Evolutionary conservation across 2,329 filamentous ascomycete species (phyloP), one percentile per base, ranked within the genome.

Genomic region (Botrytis squamosa): DNA sequence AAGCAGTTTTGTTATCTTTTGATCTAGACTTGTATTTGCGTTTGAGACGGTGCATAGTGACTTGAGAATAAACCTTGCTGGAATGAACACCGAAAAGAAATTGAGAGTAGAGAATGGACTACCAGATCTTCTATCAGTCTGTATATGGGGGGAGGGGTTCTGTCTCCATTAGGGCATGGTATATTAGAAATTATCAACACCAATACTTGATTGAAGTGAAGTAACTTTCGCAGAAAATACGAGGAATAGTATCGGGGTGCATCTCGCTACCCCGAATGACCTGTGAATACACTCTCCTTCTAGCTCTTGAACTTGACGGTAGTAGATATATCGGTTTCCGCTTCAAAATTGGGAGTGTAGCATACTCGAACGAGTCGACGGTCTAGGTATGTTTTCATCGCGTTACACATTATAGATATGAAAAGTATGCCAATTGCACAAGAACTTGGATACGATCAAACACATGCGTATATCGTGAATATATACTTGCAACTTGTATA

Each of bases 221-320:
- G 14, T 4, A n/a, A 9, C 4, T 1, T 10, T 16, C 25, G 49
- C 10, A 2, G 5, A 3, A 55, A 16, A 16, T n/a, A 0, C 25
- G 25, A n/a, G n/a, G 25, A n/a, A n/a, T 55, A 14, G 25, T n/a
- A 52, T n/a, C 49, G 25, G 49, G 25, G 14, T 16, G 12, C 10
- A n/a, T n/a, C 49, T 52, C 49, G 12, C 25, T 52, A 52, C 44
- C 7, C 6, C 44, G 44, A 20, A 44, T 20, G 40, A 40, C 40
- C 40, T 38, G 8, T 1, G 38, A 38, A 10, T 10, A 38, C 8
- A 12, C 38, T 9, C 38, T 38, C 8, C 38, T 38, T 9, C 38
- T 38, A 38, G 38, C 38, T 38, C 9, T 38, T 9, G 38, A 38
- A 38, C 38, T 38, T 38, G 38, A 9, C 8, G 38, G 38, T 38